Conservation (phyloP, 2,329 filamentous ascomycete genomes). For the Cladorrhinum sp. region DNA sequence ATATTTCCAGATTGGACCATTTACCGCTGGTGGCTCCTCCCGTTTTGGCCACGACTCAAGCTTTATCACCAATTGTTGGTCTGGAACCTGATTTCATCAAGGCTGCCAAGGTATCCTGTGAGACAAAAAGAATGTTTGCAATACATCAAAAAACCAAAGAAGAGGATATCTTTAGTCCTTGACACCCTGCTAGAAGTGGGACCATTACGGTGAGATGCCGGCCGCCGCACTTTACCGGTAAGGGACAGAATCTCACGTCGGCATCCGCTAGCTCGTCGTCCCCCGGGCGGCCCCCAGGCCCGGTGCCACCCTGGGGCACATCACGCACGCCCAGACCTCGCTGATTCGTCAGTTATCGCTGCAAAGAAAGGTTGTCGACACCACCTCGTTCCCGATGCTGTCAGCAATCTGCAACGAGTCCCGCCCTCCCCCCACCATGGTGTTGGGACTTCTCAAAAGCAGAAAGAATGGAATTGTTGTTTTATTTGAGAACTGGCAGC, state of each 20-base stretch:
- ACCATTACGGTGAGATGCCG: neutral
- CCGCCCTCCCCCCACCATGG: neutral
- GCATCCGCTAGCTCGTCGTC: neutral
- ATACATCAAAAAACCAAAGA: neutral
- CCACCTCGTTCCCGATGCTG: neutral
- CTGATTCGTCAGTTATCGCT: neutral
- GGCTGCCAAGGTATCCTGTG: neutral
- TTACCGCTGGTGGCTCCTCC: neutral
- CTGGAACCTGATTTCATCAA: neutral
- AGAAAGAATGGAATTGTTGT: neutral
- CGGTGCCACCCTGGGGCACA: neutral
- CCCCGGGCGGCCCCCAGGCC: neutral
- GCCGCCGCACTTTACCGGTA: neutral
- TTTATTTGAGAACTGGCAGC: neutral
- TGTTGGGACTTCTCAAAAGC: neutral
- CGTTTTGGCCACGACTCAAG: neutral
- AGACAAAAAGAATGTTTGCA: neutral
- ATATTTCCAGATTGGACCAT: neutral
- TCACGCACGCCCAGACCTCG: neutral
- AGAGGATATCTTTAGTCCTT: neutral
- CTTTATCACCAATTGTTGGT: neutral
- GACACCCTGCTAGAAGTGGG: no score
- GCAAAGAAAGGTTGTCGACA: neutral
- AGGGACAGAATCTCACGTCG: neutral
- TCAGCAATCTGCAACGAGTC: neutral